These are phyloP conservation scores for Fusarium keratoplasticum DNA, from an alignment of 2,329 filamentous ascomycete species.

Conservation along the genomic window DNA sequence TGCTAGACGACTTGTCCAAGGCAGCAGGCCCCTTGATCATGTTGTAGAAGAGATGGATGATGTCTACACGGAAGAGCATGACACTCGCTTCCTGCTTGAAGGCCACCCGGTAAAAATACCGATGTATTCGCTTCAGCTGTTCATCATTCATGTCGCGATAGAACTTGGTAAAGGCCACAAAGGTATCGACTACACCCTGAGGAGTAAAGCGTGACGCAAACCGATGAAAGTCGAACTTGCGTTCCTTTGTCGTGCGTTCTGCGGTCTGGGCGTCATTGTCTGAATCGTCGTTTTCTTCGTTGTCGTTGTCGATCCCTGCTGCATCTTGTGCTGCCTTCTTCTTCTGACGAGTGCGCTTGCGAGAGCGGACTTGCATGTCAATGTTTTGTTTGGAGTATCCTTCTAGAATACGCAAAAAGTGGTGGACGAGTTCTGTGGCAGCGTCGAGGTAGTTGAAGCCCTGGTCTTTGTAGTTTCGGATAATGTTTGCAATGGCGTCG, in stretches of 20 bases:
- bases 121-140: slow-evolving; percentile 91
- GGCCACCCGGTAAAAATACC: slow-evolving; percentile 92
- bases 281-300: slow-evolving; percentile 74
- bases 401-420: slow-evolving; percentile 92
- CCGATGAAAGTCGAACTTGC: slow-evolving; percentile 92
- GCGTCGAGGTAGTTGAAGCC: slow-evolving; percentile 94
- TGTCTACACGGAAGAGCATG: slow-evolving; percentile 90
- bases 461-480: slow-evolving; percentile 91
- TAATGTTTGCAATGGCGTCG: slow-evolving; percentile 83
- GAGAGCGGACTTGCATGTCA: slow-evolving; percentile 91
- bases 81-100: slow-evolving; percentile 96
- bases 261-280: slow-evolving; percentile 78
- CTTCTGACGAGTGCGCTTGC: slow-evolving; percentile 78
- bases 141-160: slow-evolving; percentile 82
- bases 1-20: slow-evolving; percentile 73
- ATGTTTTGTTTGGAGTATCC: slow-evolving; percentile 94
- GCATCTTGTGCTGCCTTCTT: slow-evolving; percentile 69
- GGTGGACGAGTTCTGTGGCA: slow-evolving; percentile 88
- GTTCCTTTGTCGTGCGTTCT: slow-evolving; percentile 79
- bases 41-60: slow-evolving; percentile 86
- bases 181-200: slow-evolving; percentile 89
- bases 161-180: slow-evolving; percentile 81
- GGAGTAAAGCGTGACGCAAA: slow-evolving; percentile 85
- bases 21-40: slow-evolving; percentile 92
- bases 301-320: slow-evolving; percentile 57